These are phyloP conservation scores for Hymenoscyphus infarciens DNA, from an alignment of 2,329 filamentous ascomycete genomes.

Conservation along the genomic window DNA sequence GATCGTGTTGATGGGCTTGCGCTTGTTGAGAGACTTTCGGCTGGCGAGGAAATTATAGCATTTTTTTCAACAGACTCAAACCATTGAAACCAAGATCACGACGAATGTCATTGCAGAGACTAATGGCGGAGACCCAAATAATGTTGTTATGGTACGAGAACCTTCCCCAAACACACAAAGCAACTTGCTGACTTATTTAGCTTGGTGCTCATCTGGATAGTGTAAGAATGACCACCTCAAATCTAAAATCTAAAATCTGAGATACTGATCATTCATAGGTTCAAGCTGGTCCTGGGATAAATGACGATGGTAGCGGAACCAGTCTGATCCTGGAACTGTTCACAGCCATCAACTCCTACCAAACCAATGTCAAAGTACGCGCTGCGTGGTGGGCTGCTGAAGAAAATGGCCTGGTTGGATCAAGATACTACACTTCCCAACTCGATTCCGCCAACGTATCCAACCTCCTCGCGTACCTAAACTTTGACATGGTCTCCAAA, in stretches of 20 bases:
- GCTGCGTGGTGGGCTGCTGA: constrained; percentile 64
- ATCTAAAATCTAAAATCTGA: background rate
- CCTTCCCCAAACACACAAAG: background rate
- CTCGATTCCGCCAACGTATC: constrained; percentile 46
- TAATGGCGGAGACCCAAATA: constrained; percentile 53
- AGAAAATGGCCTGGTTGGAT: constrained; percentile 60
- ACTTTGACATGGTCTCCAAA: constrained; percentile 65
- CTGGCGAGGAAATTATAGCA: constrained; percentile 14
- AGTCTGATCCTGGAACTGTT: constrained; percentile 58
- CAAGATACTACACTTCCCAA: constrained; percentile 51
- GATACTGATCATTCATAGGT: constrained; percentile 33
- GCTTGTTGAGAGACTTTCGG: constrained; percentile 11
- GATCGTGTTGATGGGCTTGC: constrained; percentile 18
- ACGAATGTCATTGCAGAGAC: constrained; percentile 46
- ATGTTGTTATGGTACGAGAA: constrained; percentile 45
- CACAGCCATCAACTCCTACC: constrained; percentile 53
- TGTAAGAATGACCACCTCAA: constrained; percentile 30
- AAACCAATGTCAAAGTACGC: constrained; percentile 56
- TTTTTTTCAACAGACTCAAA: constrained; percentile 17
- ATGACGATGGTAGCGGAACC: constrained; percentile 60
- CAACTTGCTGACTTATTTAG: background rate
- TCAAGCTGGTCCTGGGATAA: constrained; percentile 59
- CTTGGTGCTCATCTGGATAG: constrained; percentile 60
- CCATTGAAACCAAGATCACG: constrained; percentile 17
- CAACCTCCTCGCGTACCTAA: constrained; percentile 57